A percentile compares a stretch with the other conserved stretches of the same genome.
Conservation (phyloP, 768 basidiomycete genomes). For the Mycena filopes region DNA sequence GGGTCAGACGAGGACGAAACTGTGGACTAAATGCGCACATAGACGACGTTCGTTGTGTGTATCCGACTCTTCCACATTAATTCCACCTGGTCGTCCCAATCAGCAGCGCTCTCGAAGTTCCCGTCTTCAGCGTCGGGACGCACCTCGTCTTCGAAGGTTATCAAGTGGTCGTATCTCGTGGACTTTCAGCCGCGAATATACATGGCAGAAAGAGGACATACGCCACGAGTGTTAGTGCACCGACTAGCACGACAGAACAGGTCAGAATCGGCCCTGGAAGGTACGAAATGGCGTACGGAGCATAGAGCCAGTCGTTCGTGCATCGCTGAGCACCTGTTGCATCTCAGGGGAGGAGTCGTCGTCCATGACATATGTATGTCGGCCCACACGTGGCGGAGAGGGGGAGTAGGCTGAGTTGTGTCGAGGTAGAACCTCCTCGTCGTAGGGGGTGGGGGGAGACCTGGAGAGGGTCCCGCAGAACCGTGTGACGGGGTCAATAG, state of each 20-base stretch:
- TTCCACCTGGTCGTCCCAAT: slow-evolving; percentile 18
- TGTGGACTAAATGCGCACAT: slow-evolving; percentile 12
- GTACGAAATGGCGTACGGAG: slow-evolving; percentile 18
- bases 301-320: slow-evolving; percentile 27
- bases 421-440: too few relatives aligned
- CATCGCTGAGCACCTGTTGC: slow-evolving; percentile 21
- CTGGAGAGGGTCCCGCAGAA: too few relatives aligned
- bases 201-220: neutral
- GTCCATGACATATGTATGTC: neutral
- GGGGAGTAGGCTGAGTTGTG: too few relatives aligned
- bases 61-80: slow-evolving; percentile 27
- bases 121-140: neutral
- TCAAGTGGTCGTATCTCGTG: slow-evolving; percentile 27
- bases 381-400: too few relatives aligned
- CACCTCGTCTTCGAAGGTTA: slow-evolving; percentile 24
- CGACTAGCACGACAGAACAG: slow-evolving; percentile 19
- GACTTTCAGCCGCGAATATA: too few relatives aligned
- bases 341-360: slow-evolving; percentile 2
- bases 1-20: neutral
- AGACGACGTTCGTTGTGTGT: slow-evolving; percentile 19
- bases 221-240: slow-evolving; percentile 22
- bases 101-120: neutral
- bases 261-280: neutral
- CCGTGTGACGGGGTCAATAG: too few relatives aligned
- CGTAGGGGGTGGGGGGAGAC: too few relatives aligned